Percentiles rank a stretch among this genome's conserved stretches.
phyloP scores from a whole-genome alignment of 2,329 filamentous ascomycete species.

The Ceratocystis ficicola region DNA sequence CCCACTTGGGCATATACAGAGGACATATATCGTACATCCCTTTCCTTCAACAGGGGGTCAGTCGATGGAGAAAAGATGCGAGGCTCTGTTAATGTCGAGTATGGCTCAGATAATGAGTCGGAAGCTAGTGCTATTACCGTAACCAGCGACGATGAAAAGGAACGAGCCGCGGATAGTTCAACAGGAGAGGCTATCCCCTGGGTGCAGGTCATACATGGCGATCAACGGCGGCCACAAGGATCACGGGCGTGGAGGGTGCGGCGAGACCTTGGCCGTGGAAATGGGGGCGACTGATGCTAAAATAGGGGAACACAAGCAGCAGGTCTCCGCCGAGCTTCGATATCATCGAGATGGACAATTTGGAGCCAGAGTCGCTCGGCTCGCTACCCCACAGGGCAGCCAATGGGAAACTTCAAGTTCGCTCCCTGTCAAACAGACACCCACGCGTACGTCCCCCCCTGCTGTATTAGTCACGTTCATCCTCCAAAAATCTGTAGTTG shows the following conservation, averaged over 20 bases:
- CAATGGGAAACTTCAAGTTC: neutral
- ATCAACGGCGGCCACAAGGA: slow-evolving; percentile 44
- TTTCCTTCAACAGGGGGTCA: slow-evolving; percentile 13
- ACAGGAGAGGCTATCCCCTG: slow-evolving; percentile 38
- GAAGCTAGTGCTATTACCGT: slow-evolving; percentile 31
- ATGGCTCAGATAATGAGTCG: slow-evolving; percentile 26
- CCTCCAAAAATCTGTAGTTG: neutral
- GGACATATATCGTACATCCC: slow-evolving; percentile 38
- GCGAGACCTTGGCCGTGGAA: slow-evolving; percentile 44
- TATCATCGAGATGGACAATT: neutral
- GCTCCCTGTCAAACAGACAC: neutral
- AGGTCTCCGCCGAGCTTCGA: neutral
- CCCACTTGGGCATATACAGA: slow-evolving; percentile 61
- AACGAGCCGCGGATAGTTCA: slow-evolving; percentile 3
- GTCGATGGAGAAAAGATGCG: slow-evolving; percentile 23
- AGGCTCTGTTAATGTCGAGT: slow-evolving; percentile 22
- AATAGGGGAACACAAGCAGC: neutral
- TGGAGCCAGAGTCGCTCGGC: no score
- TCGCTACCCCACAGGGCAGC: no score
- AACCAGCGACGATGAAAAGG: slow-evolving; percentile 23
- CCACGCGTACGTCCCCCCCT: neutral
- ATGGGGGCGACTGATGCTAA: slow-evolving; percentile 22
- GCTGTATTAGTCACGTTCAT: neutral
- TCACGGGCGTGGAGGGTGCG: slow-evolving; percentile 52
- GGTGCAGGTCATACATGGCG: slow-evolving; percentile 46